Evolutionary conservation across 148 eudicot genomes (phyloP).

Genomic region (Amaranthus cruentus): DNA sequence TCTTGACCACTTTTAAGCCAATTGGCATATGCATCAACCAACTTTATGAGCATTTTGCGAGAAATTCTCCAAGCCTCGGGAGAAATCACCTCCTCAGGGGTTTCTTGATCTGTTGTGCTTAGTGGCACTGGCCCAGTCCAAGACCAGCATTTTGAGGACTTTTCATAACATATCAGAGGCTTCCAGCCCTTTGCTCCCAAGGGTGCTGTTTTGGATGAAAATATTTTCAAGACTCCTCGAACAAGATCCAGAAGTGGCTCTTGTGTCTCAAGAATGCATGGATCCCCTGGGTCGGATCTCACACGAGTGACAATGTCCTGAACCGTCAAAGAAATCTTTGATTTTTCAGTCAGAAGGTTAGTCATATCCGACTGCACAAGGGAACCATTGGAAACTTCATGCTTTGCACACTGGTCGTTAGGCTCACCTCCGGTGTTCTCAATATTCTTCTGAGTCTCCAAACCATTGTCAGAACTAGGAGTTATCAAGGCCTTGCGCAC

Average conservation of each 20-base stretch:
- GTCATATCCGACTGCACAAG: slow-evolving; percentile 35
- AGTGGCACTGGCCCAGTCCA: slow-evolving; percentile 72
- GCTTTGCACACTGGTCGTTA: slow-evolving; percentile 31
- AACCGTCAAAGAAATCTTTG: slow-evolving; percentile 53
- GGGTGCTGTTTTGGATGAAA: slow-evolving; percentile 84
- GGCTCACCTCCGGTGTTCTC: slow-evolving; percentile 32
- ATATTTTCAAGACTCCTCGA: slow-evolving; percentile 80
- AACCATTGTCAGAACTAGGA: slow-evolving; percentile 49
- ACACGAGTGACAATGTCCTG: slow-evolving; percentile 82
- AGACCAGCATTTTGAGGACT: slow-evolving; percentile 67
- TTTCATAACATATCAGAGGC: slow-evolving; percentile 66
- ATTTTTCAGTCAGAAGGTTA: slow-evolving; percentile 30
- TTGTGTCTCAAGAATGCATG: slow-evolving; percentile 81
- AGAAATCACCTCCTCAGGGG: slow-evolving; percentile 64
- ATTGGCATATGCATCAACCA: slow-evolving; percentile 89
- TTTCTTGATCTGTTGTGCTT: slow-evolving; percentile 41
- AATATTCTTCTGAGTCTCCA: slow-evolving; percentile 34
- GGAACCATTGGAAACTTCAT: slow-evolving; percentile 36
- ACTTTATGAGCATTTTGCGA: slow-evolving; percentile 81
- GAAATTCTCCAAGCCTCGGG: slow-evolving; percentile 84
- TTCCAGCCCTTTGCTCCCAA: slow-evolving; percentile 96
- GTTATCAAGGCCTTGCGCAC: slow-evolving; percentile 76
- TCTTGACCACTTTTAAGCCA: slow-evolving; percentile 96
- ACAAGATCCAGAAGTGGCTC: slow-evolving; percentile 94
- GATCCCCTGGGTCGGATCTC: slow-evolving; percentile 81